Conservation (phyloP, 352 stramenopile species). For the Globisporangium nunn region DNA sequence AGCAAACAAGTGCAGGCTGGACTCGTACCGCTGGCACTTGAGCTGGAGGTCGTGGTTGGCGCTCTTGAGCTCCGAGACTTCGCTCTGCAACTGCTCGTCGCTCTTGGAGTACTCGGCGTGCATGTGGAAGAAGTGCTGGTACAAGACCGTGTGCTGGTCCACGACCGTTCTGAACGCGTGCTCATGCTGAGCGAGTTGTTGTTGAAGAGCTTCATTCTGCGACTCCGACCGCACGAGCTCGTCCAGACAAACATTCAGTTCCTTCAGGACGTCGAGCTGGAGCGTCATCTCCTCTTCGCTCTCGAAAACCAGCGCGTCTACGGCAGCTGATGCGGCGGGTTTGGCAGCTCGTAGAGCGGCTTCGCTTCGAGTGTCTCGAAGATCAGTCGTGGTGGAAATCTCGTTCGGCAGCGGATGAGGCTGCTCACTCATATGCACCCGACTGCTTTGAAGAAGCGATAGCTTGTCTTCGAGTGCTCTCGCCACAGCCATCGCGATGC, state of each 20-base stretch:
- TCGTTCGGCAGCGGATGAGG: too few species aligned
- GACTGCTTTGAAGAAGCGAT: slow-evolving; percentile 5
- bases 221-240: slow-evolving; percentile 40
- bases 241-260: slow-evolving; percentile 65
- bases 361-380: too few species aligned
- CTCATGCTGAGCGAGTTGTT: slow-evolving; percentile 42
- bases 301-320: slow-evolving; percentile 35
- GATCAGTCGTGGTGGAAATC: too few species aligned
- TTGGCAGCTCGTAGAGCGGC: too few species aligned
- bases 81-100: slow-evolving; percentile 26
- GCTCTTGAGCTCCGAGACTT: slow-evolving; percentile 29
- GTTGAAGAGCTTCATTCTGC: slow-evolving; percentile 40
- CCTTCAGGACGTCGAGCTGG: slow-evolving; percentile 52
- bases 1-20: slow-evolving; percentile 36
- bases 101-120: slow-evolving; percentile 35
- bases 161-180: slow-evolving; percentile 43
- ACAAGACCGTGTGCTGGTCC: slow-evolving; percentile 70
- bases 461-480: slow-evolving; percentile 35
- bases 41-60: slow-evolving; percentile 36
- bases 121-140: slow-evolving; percentile 66
- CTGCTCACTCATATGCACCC: too few species aligned
- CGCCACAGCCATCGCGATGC: slow-evolving; percentile 31
- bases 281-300: slow-evolving; percentile 48
- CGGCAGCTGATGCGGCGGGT: background rate
- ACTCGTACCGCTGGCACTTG: slow-evolving; percentile 52